Evolutionary conservation across 257 asterid genomes (phyloP).

Genomic region (Solanum rostratum): DNA sequence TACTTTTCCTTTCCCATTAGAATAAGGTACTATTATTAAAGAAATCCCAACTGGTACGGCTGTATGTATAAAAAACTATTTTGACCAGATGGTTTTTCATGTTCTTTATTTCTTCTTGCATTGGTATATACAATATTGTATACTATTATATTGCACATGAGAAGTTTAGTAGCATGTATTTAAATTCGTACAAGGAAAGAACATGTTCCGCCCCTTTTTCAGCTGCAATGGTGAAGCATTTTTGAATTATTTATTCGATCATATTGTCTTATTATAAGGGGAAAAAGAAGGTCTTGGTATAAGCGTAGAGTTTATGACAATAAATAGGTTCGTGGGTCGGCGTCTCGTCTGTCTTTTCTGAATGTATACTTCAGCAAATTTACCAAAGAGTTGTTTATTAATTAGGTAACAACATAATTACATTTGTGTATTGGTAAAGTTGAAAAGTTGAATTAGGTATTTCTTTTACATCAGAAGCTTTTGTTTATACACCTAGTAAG

Average conservation of each 20-base stretch:
- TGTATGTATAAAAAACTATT: background rate
- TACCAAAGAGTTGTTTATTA: conserved; percentile 2
- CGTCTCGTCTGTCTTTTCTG: conserved; percentile 5
- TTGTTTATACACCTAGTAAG: background rate
- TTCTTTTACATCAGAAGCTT: background rate
- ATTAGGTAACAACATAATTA: conserved; percentile 4
- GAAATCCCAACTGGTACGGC: background rate
- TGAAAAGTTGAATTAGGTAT: background rate
- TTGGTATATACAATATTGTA: background rate
- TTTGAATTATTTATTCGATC: background rate
- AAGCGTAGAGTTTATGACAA: background rate
- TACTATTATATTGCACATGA: conserved; percentile 15
- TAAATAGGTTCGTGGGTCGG: conserved; percentile 1
- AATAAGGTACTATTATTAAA: background rate
- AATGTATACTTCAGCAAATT: background rate
- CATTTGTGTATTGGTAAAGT: background rate
- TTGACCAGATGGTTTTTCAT: conserved; percentile 18
- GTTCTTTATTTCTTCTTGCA: conserved; percentile 6
- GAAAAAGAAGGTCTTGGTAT: background rate
- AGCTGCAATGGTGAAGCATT: conserved; percentile 24
- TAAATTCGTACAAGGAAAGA: conserved; percentile 5
- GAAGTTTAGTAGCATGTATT: conserved; percentile 12
- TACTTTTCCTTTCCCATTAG: conserved; percentile 2
- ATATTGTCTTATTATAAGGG: conserved; percentile 1
- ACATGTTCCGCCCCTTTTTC: conserved; percentile 28